Percentiles rank a stretch among this genome's conserved stretches.
Conservation (phyloP, 805 yeast genomes). For the Metschnikowia chrysomelidarum region DNA sequence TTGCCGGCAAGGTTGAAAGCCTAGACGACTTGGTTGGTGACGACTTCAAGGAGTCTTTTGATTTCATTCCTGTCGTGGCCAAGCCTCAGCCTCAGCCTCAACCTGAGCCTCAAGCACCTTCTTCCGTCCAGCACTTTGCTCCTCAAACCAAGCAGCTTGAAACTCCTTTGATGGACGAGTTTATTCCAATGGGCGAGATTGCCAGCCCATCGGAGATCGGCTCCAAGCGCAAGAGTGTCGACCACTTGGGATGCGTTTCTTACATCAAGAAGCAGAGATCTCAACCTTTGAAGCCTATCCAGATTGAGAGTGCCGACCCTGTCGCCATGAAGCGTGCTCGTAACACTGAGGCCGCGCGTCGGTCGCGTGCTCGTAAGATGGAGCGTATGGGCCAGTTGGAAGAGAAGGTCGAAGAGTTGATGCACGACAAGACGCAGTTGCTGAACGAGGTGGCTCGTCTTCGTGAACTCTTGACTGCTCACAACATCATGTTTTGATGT, state of each 20-base stretch:
- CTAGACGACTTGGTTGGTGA: slow-evolving; percentile 23
- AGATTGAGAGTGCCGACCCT: slow-evolving; percentile 54
- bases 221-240: slow-evolving; percentile 40
- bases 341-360: slow-evolving; percentile 96
- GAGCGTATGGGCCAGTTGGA: slow-evolving; percentile 84
- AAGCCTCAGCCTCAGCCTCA: too few species aligned
- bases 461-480: slow-evolving; percentile 41
- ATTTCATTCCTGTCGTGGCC: slow-evolving; percentile 18
- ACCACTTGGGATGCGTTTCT: slow-evolving; percentile 71
- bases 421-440: slow-evolving; percentile 56
- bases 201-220: background rate
- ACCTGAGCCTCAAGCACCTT: too few species aligned
- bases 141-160: slow-evolving; percentile 25
- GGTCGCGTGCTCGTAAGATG: slow-evolving; percentile 91
- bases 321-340: slow-evolving; percentile 84
- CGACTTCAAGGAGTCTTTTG: slow-evolving; percentile 20
- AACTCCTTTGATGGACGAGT: slow-evolving; percentile 19
- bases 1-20: slow-evolving; percentile 16
- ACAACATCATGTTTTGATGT: slow-evolving; percentile 15
- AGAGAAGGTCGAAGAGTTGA: slow-evolving; percentile 63
- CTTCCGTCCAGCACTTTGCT: too few species aligned
- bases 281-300: slow-evolving; percentile 69
- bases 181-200: background rate
- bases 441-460: slow-evolving; percentile 64
- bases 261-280: slow-evolving; percentile 78